phyloP scores from a whole-genome alignment of 768 basidiomycete genomes.

The Leccinum longicurvipes region DNA sequence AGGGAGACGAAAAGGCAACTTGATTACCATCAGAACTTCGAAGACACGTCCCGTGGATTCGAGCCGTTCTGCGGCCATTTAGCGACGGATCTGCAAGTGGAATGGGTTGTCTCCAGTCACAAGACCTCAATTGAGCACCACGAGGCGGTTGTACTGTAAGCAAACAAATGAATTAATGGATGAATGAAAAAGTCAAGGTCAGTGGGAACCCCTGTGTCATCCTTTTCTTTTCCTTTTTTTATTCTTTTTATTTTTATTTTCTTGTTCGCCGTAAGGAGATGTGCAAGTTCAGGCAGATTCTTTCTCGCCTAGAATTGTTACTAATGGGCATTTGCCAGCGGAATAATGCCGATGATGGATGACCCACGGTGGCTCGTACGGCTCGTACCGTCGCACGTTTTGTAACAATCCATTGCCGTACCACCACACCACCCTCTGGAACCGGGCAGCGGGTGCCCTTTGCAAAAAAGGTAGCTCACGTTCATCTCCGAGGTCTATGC shows the following conservation, averaged over 20 bases:
- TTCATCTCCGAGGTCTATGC: constrained; percentile 15
- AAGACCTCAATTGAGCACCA: background rate
- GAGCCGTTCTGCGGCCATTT: background rate
- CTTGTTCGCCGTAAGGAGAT: background rate
- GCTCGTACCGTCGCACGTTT: background rate
- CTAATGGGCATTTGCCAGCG: background rate
- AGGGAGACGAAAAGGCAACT: background rate
- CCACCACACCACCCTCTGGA: background rate
- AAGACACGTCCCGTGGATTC: background rate
- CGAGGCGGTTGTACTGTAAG: background rate
- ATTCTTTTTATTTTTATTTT: background rate
- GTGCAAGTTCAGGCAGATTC: background rate
- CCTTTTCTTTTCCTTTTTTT: background rate
- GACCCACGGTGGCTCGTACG: background rate
- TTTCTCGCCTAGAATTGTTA: background rate
- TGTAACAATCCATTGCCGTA: background rate
- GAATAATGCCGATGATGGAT: background rate
- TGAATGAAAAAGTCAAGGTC: background rate
- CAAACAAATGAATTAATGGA: background rate
- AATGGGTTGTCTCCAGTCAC: background rate
- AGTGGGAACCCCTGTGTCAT: background rate
- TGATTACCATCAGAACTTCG: background rate
- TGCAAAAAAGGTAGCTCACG: background rate
- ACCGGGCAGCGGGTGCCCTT: background rate
- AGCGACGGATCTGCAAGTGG: background rate